Conservation (phyloP, 2,329 filamentous ascomycete species). For the Pseudogymnoascus sp. region DNA sequence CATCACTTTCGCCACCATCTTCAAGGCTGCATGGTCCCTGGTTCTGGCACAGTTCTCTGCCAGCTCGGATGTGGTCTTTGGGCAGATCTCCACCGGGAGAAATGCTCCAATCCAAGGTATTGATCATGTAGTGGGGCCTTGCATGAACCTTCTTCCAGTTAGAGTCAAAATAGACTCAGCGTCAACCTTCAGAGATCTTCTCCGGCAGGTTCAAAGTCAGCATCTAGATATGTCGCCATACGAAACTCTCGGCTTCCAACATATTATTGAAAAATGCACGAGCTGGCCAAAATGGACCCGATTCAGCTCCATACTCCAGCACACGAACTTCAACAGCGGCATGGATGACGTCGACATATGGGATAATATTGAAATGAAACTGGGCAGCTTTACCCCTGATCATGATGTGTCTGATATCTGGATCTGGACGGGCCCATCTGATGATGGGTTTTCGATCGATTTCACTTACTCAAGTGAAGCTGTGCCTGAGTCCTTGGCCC, state of each 20-base stretch:
- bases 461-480: background rate
- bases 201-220: constrained; percentile 38
- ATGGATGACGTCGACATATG: background rate
- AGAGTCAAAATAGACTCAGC: constrained; percentile 24
- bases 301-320: constrained; percentile 48
- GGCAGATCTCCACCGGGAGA: constrained; percentile 35
- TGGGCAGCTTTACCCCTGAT: background rate
- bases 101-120: constrained; percentile 31
- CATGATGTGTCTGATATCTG: background rate
- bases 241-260: constrained; percentile 35
- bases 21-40: constrained; percentile 31
- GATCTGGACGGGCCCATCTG: background rate
- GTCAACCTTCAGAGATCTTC: constrained; percentile 30
- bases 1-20: constrained; percentile 13
- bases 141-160: constrained; percentile 36
- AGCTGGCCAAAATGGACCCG: constrained; percentile 36
- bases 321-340: constrained; percentile 30
- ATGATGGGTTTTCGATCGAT: background rate
- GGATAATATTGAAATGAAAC: background rate
- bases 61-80: constrained; percentile 34
- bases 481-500: background rate
- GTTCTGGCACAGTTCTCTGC: constrained; percentile 31
- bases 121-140: constrained; percentile 35
- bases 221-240: constrained; percentile 37
- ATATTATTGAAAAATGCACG: constrained; percentile 27